Conservation (phyloP, 73 alveolate species). For the Tetrahymena borealis region DNA sequence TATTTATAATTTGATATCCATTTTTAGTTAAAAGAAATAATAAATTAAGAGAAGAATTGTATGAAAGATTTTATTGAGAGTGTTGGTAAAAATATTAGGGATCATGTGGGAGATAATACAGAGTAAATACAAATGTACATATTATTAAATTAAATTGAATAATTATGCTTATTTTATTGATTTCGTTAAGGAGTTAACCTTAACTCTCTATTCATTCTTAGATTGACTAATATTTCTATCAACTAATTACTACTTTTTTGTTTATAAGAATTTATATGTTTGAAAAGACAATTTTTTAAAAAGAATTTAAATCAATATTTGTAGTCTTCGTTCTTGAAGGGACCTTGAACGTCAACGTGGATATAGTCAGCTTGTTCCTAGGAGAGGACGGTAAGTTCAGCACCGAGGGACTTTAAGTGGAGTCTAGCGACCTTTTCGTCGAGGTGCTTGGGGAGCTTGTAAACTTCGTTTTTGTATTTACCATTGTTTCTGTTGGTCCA, state of each 20-base stretch:
- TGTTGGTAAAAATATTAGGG: background rate
- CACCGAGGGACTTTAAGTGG: conserved; percentile 79
- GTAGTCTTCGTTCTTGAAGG: conserved; percentile 82
- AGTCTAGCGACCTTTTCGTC: conserved; percentile 91
- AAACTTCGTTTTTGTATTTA: conserved; percentile 84
- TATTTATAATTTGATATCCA: background rate
- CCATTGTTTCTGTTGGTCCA: conserved; percentile 76
- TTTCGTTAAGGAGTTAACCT: background rate
- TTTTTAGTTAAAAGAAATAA: background rate
- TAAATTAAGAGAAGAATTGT: background rate
- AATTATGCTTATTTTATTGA: background rate
- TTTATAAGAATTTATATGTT: background rate
- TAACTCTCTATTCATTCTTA: background rate
- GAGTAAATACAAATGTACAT: background rate
- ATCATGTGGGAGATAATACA: background rate
- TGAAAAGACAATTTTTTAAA: background rate
- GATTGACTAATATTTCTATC: background rate
- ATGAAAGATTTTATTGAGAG: background rate
- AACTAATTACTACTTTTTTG: background rate
- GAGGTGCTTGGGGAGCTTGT: conserved; percentile 81
- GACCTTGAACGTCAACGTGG: conserved; percentile 76
- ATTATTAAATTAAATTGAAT: background rate
- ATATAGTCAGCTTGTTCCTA: conserved; percentile 88
- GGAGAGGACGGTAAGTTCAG: conserved; percentile 78
- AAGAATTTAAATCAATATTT: conserved; percentile 60